phyloP scores from a whole-genome alignment of 345 rosid species.

The Syzygium aqueum region DNA sequence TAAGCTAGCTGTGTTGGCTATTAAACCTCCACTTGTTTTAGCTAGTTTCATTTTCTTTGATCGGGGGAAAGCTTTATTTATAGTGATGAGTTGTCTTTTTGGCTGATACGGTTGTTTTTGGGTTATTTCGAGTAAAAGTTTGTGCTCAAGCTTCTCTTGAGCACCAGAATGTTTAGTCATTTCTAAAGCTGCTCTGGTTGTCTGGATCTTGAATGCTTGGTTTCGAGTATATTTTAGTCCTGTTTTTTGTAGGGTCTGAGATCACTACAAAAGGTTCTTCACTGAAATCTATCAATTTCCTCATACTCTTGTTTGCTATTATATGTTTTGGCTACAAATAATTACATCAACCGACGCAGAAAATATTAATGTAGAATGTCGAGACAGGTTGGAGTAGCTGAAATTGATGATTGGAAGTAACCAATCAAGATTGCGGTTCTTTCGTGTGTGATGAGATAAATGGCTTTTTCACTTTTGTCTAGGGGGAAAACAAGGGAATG shows the following conservation, averaged over 20 bases:
- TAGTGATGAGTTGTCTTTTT: neutral
- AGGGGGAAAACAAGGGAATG: constrained; percentile 26
- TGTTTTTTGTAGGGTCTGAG: neutral
- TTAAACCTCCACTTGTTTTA: neutral
- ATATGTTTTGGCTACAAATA: neutral
- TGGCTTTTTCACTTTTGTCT: neutral
- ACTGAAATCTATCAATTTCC: neutral
- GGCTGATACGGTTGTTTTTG: neutral
- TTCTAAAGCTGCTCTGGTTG: neutral
- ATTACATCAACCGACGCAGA: neutral
- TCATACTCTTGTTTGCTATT: neutral
- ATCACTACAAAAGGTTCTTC: neutral
- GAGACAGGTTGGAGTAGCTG: neutral
- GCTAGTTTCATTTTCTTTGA: neutral
- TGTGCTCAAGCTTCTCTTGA: neutral
- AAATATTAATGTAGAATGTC: neutral
- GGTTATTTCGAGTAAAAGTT: neutral
- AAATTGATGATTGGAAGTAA: neutral
- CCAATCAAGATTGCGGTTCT: neutral
- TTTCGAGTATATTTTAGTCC: neutral
- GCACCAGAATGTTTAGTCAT: neutral
- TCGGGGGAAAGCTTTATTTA: neutral
- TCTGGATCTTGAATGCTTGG: neutral
- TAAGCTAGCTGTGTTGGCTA: neutral
- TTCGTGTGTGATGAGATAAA: constrained; percentile 8